Evolutionary conservation across 805 yeast genomes (phyloP), one percentile per base, ranked within the genome.

Genomic region (Metschnikowia shivogae): DNA sequence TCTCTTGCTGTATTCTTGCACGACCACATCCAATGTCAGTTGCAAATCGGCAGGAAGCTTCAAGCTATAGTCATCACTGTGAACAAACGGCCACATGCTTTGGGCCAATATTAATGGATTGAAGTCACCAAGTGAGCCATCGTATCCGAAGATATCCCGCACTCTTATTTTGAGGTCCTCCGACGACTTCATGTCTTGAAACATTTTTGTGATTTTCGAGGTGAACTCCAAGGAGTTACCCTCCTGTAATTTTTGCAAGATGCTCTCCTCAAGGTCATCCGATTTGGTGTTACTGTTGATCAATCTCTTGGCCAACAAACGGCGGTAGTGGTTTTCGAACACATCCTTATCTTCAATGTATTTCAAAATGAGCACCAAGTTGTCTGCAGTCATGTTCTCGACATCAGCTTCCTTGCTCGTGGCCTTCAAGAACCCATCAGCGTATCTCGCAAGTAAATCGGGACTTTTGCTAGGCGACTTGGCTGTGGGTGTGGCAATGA

Each of bases 141-240:
- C 44, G 14, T 47, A 78, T 7, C 58, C 58, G 30, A 65, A 44
- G 36, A 67, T 70, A 39, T 78, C 81, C 53, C 70, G 70, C 59
- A 84, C 82, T 40, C 70, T 64, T n/a, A 60, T 52, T 56, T 82
- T 86, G 60, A 93, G 73, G 45, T 88, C 92, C 49, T 80, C 80
- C 0, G 96, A 87, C 3, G 92, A 78, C 56, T 85, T 79, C 73
- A 93, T 88, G 67, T 93, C 99, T 62, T 85, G 86, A 64, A 93
- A 90, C 99, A 93, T 93, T 57, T 89, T 87, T 19, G 96, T 86
- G 64, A 93, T 86, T 64, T 90, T 92, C 44, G 88, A 84, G 1
- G 98, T 90, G 64, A 92, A 93, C 60, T 93, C 98, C 61, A 84
- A 74, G 14, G 95, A 89, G 65, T 93, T 92, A 48, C 86, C 95